These are phyloP conservation scores for Entomortierella chlamydospora DNA, from an alignment of 192 early-diverging fungal genomes.

Conservation along the genomic window DNA sequence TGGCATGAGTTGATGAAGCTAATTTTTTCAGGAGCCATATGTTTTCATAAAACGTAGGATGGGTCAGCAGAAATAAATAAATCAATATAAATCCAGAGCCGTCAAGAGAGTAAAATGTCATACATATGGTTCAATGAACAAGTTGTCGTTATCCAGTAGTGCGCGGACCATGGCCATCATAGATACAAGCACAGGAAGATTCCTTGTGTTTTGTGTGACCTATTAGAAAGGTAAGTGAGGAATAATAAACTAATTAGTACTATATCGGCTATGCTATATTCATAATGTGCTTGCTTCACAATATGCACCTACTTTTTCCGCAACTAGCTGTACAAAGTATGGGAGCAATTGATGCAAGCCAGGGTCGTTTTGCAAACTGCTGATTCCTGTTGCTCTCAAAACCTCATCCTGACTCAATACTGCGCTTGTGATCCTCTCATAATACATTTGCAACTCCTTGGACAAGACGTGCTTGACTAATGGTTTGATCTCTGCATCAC, in stretches of 20 bases:
- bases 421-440: slow-evolving; percentile 88
- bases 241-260: too few species aligned
- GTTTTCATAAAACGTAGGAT: too few species aligned
- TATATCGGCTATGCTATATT: background rate
- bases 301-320: slow-evolving; percentile 70
- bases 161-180: slow-evolving; percentile 86
- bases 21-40: too few species aligned
- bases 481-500: slow-evolving; percentile 67
- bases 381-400: slow-evolving; percentile 79
- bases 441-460: slow-evolving; percentile 94
- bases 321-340: slow-evolving; percentile 94
- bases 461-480: slow-evolving; percentile 93
- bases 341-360: slow-evolving; percentile 95
- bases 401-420: slow-evolving; percentile 76
- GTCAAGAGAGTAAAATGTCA: slow-evolving; percentile 11
- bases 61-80: too few species aligned
- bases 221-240: too few species aligned
- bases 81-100: too few species aligned
- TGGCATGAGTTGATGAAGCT: slow-evolving; percentile 97
- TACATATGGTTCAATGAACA: slow-evolving; percentile 96
- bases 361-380: slow-evolving; percentile 88
- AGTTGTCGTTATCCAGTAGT: slow-evolving; percentile 85
- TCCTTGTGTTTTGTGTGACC: slow-evolving; percentile 84
- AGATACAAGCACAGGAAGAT: slow-evolving; percentile 73
- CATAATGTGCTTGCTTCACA: background rate